Evolutionary conservation across 768 basidiomycete genomes (phyloP), one percentile per base, ranked within the genome.

Genomic region (Russula sp.): DNA sequence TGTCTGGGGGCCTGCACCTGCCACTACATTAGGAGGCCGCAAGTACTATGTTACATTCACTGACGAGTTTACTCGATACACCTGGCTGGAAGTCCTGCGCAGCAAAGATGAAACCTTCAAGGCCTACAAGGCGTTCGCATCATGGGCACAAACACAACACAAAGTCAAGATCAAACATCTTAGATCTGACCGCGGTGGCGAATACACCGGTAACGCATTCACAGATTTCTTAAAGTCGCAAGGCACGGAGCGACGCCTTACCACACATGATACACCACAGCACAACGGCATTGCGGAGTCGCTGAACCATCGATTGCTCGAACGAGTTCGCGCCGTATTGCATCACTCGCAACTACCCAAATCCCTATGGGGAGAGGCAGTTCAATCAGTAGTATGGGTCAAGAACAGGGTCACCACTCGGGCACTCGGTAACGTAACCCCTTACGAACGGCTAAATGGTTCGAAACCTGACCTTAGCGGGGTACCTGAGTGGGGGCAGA

Each of bases 391-490:
- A n/a, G n/a, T n/a, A n/a, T n/a, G n/a, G n/a, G n/a, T n/a, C n/a
- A n/a, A n/a, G n/a, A n/a, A 47, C 20, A 4, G 22, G 2, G 29
- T 25, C 0, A 25, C 46, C 0, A 47, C 46, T 11, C 9, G 5
- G 77, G 67, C 66, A 0, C 47, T 76, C 35, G 67, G 69, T 16
- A 66, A 68, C 2, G 55, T 32, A n/a, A 70, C 67, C 0, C 71
- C 70, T 14, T 68, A 60, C 49, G 65, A 71, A 49, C 38, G 47
- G 10, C 16, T n/a, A n/a, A n/a, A n/a, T n/a, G n/a, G n/a, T n/a
- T n/a, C n/a, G n/a, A n/a, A n/a, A n/a, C n/a, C n/a, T n/a, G n/a
- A n/a, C n/a, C n/a, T n/a, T n/a, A n/a, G n/a, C n/a, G n/a, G n/a
- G n/a, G n/a, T n/a, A n/a, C n/a, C n/a, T n/a, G n/a, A n/a, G n/a